Conservation (phyloP, 345 rosid species). For the Sisymbrium irio region DNA sequence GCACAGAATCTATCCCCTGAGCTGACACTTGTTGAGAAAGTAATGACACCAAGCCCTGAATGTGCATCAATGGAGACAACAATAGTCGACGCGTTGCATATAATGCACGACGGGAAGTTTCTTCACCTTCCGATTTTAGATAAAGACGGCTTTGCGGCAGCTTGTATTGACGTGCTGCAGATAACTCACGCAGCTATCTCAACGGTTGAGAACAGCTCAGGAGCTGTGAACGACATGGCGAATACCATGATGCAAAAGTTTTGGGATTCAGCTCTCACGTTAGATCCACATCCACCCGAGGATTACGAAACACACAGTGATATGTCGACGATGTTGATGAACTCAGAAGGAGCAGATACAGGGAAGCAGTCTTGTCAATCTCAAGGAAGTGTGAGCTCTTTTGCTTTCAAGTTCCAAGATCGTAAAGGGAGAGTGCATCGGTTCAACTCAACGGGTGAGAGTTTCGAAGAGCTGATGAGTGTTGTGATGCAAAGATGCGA, state of each 20-base stretch:
- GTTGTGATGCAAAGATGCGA: conserved; percentile 55
- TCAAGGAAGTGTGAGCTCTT: conserved; percentile 68
- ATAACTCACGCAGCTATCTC: conserved; percentile 94
- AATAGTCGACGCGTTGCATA: conserved; percentile 84
- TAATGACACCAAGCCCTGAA: conserved; percentile 94
- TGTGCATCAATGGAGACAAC: conserved; percentile 75
- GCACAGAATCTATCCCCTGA: conserved; percentile 95
- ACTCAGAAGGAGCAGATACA: conserved; percentile 60
- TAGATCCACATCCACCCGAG: conserved; percentile 78
- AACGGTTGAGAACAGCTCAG: conserved; percentile 77
- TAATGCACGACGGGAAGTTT: conserved; percentile 97
- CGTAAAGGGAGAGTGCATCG: conserved; percentile 81
- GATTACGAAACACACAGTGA: conserved; percentile 91
- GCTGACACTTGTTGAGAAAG: conserved; percentile 85
- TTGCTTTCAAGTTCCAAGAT: conserved; percentile 82
- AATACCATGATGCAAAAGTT: conserved; percentile 97
- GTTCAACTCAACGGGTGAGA: conserved; percentile 54
- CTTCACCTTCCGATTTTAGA: conserved; percentile 92
- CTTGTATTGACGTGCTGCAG: conserved; percentile 85
- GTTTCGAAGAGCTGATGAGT: conserved; percentile 59
- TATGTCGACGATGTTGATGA: conserved; percentile 54
- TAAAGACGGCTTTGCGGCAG: conserved; percentile 65
- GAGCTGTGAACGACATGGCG: conserved; percentile 73
- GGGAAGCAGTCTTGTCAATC: conserved; percentile 62
- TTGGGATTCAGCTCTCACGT: conserved; percentile 89